Conservation (phyloP, 2,329 filamentous ascomycete genomes). For the Ceratocystis papillata region DNA sequence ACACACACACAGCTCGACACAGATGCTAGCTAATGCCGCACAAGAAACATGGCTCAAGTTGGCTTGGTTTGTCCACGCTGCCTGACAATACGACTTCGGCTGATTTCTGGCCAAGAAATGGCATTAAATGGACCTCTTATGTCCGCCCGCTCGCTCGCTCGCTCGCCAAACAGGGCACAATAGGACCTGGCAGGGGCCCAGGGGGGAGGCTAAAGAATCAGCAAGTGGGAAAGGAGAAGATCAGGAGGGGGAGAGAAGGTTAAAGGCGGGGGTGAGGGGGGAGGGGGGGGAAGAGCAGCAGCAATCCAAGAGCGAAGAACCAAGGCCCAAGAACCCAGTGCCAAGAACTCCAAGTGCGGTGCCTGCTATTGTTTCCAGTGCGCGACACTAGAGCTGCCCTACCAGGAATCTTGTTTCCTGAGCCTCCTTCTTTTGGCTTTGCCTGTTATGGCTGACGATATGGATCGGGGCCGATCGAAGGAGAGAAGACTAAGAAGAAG, state of each 20-base stretch:
- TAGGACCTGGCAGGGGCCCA: no score
- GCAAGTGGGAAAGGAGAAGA: not conserved
- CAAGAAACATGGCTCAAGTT: not conserved
- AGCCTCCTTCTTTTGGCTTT: not conserved
- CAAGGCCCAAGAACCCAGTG: no score
- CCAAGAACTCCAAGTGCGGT: no score
- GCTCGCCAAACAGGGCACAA: not conserved
- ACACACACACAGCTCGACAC: no score
- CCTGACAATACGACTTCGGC: conserved; percentile 7
- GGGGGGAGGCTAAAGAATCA: not conserved
- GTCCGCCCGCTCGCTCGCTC: not conserved
- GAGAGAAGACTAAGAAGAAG: no score
- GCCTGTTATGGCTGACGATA: not conserved
- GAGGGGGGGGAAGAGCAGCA: not conserved
- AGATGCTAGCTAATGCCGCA: no score
- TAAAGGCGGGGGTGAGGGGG: not conserved
- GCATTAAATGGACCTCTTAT: conserved; percentile 9
- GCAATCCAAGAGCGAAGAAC: not conserved
- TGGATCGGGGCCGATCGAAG: no score
- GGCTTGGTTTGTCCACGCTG: not conserved
- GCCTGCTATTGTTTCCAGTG: not conserved
- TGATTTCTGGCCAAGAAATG: conserved; percentile 9
- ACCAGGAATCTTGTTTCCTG: not conserved
- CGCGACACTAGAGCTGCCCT: not conserved
- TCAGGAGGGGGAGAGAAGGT: not conserved